These are phyloP conservation scores for Fusarium floridanum DNA, from an alignment of 2,329 filamentous ascomycete species.

Conservation along the genomic window DNA sequence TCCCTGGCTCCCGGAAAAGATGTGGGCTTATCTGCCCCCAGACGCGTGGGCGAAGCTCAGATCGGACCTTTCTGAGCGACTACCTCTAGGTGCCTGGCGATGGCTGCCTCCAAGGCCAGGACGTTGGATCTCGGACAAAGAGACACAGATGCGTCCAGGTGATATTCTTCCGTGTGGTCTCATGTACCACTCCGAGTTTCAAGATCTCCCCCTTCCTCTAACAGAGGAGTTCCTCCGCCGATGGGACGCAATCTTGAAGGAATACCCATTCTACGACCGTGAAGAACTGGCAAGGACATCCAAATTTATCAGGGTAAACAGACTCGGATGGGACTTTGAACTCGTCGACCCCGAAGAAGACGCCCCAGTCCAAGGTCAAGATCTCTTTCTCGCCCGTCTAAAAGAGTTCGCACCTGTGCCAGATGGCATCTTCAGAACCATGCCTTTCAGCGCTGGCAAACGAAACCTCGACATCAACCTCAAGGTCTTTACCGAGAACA, in stretches of 20 bases:
- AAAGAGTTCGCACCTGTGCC: neutral
- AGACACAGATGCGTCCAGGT: neutral
- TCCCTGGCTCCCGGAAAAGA: neutral
- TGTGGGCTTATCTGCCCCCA: neutral
- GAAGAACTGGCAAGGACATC: neutral
- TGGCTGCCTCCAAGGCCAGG: neutral
- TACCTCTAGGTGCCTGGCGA: neutral
- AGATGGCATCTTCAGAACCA: neutral
- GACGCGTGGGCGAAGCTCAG: neutral
- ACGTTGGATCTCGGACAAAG: neutral
- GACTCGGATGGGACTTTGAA: neutral
- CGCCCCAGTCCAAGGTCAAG: neutral
- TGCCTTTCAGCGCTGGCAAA: slow-evolving; percentile 4
- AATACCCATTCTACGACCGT: neutral
- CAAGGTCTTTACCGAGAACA: neutral
- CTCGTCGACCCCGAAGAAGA: neutral
- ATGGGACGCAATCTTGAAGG: neutral
- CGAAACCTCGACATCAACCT: slow-evolving; percentile 3
- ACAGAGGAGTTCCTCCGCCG: neutral
- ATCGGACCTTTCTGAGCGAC: neutral
- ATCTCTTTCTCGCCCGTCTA: neutral
- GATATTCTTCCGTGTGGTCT: neutral
- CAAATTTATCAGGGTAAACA: neutral
- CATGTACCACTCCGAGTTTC: neutral
- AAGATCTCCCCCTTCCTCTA: neutral